Percentiles rank a stretch among this genome's conserved stretches.
phyloP scores from a whole-genome alignment of 2,329 filamentous ascomycete species.

The Coniochaeta hoffmannii region DNA sequence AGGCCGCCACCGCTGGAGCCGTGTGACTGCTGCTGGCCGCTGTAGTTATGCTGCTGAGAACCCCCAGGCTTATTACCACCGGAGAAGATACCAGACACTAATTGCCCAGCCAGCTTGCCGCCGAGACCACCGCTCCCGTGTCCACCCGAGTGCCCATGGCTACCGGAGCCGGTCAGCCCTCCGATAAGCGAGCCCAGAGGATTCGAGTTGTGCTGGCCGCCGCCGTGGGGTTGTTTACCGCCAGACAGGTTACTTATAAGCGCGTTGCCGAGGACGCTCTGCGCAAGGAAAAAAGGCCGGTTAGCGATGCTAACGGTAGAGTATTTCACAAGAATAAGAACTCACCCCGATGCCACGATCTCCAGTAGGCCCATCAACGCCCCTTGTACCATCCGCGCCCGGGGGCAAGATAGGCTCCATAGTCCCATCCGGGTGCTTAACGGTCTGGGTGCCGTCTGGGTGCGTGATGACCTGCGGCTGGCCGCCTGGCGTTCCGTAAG shows the following conservation, averaged over 20 bases:
- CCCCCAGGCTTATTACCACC: slow-evolving; percentile 35
- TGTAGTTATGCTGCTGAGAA: slow-evolving; percentile 37
- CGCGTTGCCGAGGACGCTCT: slow-evolving; percentile 56
- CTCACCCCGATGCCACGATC: slow-evolving; percentile 61
- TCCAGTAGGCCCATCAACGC: slow-evolving; percentile 37
- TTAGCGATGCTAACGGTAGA: not conserved
- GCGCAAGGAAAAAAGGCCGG: slow-evolving; percentile 7
- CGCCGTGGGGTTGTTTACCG: slow-evolving; percentile 29
- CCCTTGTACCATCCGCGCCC: slow-evolving; percentile 23
- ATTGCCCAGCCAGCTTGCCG: slow-evolving; percentile 49
- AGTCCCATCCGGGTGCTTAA: slow-evolving; percentile 52
- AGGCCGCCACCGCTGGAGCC: slow-evolving; percentile 37
- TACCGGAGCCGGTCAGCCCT: slow-evolving; percentile 22
- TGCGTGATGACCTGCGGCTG: slow-evolving; percentile 51
- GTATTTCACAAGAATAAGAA: not conserved
- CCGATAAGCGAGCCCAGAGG: slow-evolving; percentile 41
- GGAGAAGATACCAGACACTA: slow-evolving; percentile 48
- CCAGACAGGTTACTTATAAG: slow-evolving; percentile 38
- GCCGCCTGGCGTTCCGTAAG: slow-evolving; percentile 45
- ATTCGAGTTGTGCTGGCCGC: slow-evolving; percentile 18
- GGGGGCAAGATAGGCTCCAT: slow-evolving; percentile 50
- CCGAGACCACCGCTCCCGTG: slow-evolving; percentile 20
- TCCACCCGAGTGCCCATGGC: slow-evolving; percentile 16
- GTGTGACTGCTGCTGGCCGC: slow-evolving; percentile 37
- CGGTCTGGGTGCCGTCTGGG: slow-evolving; percentile 54